These are phyloP conservation scores for Esteya vermicola DNA, from an alignment of 2,329 filamentous ascomycete genomes.

Conservation along the genomic window DNA sequence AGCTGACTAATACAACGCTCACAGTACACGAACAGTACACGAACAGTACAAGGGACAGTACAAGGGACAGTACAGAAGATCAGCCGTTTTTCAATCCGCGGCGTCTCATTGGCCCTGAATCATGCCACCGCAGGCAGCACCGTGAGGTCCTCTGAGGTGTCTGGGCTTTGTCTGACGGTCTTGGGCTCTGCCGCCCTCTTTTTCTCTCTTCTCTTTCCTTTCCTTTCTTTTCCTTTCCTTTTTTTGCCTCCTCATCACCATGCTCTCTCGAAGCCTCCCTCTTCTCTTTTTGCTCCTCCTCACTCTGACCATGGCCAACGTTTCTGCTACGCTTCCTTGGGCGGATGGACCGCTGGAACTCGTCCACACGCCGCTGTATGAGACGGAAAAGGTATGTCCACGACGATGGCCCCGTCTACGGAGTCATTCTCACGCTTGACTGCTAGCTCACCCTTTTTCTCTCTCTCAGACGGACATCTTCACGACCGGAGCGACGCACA, in stretches of 20 bases:
- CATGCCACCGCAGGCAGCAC: too few species aligned
- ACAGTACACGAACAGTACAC: too few species aligned
- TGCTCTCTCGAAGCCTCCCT: background rate
- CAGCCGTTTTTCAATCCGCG: background rate
- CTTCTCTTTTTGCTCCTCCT: background rate
- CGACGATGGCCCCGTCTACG: background rate
- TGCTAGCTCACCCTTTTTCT: too few species aligned
- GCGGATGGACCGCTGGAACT: conserved; percentile 40
- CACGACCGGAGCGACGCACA: conserved; percentile 44
- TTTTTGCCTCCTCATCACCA: background rate
- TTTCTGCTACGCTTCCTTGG: conserved; percentile 21
- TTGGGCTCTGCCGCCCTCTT: too few species aligned
- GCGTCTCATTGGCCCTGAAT: background rate
- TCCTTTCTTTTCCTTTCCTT: too few species aligned
- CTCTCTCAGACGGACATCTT: conserved; percentile 38
- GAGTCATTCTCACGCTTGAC: background rate
- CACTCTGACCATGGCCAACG: background rate
- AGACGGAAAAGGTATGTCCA: conserved; percentile 32
- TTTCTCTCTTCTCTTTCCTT: too few species aligned
- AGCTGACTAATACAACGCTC: too few species aligned
- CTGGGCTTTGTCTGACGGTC: too few species aligned
- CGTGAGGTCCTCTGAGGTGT: too few species aligned
- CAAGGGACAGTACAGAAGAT: background rate
- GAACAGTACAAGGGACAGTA: too few species aligned
- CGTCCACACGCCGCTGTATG: conserved; percentile 36